phyloP scores from a whole-genome alignment of 495 filamentous ascomycete genomes.

The Penicillium riverlandense region DNA sequence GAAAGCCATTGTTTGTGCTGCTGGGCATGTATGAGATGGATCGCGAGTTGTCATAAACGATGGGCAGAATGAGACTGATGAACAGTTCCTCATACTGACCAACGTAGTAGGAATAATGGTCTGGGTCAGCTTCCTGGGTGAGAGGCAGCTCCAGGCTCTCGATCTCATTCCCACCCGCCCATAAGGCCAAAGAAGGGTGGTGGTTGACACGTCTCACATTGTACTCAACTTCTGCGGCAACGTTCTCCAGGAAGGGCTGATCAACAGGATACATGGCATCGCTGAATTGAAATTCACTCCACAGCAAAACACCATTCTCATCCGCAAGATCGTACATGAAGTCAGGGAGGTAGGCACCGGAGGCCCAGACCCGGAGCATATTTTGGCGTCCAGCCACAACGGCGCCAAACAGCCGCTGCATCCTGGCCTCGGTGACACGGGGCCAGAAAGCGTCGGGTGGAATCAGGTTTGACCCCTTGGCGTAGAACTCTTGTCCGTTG shows the following conservation, averaged over 20 bases:
- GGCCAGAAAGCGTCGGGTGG: slow-evolving; percentile 64
- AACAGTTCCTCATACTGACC: slow-evolving; percentile 58
- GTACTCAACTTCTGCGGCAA: slow-evolving; percentile 51
- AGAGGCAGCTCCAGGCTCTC: slow-evolving; percentile 47
- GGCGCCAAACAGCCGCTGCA: slow-evolving; percentile 49
- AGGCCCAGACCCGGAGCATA: slow-evolving; percentile 64
- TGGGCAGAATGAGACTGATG: slow-evolving; percentile 50
- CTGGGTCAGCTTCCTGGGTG: slow-evolving; percentile 38
- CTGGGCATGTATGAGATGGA: slow-evolving; percentile 63
- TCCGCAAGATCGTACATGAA: slow-evolving; percentile 66
- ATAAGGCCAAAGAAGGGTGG: slow-evolving; percentile 60
- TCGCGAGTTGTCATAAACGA: slow-evolving; percentile 56
- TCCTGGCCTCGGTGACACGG: slow-evolving; percentile 46
- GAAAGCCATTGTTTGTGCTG: slow-evolving; percentile 60
- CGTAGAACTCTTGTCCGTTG: slow-evolving; percentile 62
- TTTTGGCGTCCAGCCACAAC: slow-evolving; percentile 57
- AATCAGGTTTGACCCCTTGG: slow-evolving; percentile 61
- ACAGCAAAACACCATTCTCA: slow-evolving; percentile 56
- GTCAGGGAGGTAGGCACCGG: slow-evolving; percentile 56
- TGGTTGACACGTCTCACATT: slow-evolving; percentile 59
- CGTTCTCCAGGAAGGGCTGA: slow-evolving; percentile 50
- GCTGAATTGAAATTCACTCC: slow-evolving; percentile 63
- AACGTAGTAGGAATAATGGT: slow-evolving; percentile 36
- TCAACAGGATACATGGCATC: slow-evolving; percentile 57
- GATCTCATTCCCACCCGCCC: slow-evolving; percentile 63